phyloP scores from a whole-genome alignment of 2,329 filamentous ascomycete genomes.

The Colletotrichum trifolii region DNA sequence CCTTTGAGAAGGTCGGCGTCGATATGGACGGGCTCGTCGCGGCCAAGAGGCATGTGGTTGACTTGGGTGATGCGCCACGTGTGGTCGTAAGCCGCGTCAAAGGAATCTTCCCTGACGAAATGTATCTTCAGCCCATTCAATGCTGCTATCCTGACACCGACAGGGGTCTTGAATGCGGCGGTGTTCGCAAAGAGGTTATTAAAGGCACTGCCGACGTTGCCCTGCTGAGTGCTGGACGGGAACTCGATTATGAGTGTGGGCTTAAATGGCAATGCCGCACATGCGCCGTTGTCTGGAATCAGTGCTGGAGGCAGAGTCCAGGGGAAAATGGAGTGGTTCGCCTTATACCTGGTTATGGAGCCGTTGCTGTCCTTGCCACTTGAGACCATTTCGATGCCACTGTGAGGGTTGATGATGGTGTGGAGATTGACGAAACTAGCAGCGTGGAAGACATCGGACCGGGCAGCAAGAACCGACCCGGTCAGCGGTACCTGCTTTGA shows the following conservation, averaged over 20 bases:
- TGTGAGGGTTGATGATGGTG: slow-evolving; percentile 75
- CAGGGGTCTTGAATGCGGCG: slow-evolving; percentile 38
- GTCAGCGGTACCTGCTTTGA: slow-evolving; percentile 71
- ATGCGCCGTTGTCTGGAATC: slow-evolving; percentile 82
- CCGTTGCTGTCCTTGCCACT: slow-evolving; percentile 55
- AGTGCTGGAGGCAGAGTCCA: slow-evolving; percentile 88
- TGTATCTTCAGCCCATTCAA: slow-evolving; percentile 71
- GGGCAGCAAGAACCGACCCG: slow-evolving; percentile 82
- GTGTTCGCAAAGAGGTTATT: slow-evolving; percentile 56
- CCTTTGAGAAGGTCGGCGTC: slow-evolving; percentile 80
- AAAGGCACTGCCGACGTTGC: slow-evolving; percentile 49
- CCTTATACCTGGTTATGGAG: slow-evolving; percentile 55
- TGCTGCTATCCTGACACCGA: slow-evolving; percentile 45
- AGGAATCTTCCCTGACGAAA: slow-evolving; percentile 71
- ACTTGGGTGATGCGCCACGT: slow-evolving; percentile 82
- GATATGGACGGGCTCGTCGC: slow-evolving; percentile 88
- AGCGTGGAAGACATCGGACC: slow-evolving; percentile 87
- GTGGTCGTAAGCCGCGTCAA: slow-evolving; percentile 50
- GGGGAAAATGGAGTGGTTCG: slow-evolving; percentile 88
- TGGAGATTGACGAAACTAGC: slow-evolving; percentile 86
- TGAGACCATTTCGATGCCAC: slow-evolving; percentile 49
- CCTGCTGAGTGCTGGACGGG: slow-evolving; percentile 56
- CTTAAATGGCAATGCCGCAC: slow-evolving; percentile 75
- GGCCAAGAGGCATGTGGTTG: slow-evolving; percentile 82
- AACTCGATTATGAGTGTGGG: slow-evolving; percentile 77